These are phyloP conservation scores for Apiotrichum akiyoshidainum DNA, from an alignment of 1,284 basidiomycete species.

Conservation along the genomic window DNA sequence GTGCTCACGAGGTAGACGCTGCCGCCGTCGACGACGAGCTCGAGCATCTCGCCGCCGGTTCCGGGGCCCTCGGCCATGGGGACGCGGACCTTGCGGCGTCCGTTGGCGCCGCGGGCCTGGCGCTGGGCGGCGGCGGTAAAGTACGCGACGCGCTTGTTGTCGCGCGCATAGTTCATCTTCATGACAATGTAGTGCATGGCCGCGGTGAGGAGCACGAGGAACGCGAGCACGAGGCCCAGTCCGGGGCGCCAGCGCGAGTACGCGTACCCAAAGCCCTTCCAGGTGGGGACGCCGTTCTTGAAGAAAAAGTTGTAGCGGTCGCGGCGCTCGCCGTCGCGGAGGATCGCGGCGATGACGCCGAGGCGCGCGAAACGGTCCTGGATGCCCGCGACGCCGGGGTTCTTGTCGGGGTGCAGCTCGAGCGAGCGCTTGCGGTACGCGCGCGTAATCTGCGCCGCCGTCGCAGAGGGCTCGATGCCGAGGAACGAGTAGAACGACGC, in stretches of 20 bases:
- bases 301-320: constrained; percentile 62
- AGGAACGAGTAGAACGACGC: constrained; percentile 88
- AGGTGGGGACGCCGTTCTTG: constrained; percentile 51
- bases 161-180: constrained; percentile 68
- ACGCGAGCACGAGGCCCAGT: constrained; percentile 69
- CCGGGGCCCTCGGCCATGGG: constrained; percentile 43
- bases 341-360: constrained; percentile 76
- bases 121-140: constrained; percentile 63
- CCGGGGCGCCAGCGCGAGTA: constrained; percentile 90
- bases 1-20: constrained; percentile 47
- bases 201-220: constrained; percentile 70
- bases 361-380: constrained; percentile 84
- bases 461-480: constrained; percentile 66
- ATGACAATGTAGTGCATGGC: constrained; percentile 75
- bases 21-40: constrained; percentile 46
- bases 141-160: constrained; percentile 65
- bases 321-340: constrained; percentile 70
- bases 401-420: constrained; percentile 87
- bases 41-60: constrained; percentile 34
- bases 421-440: constrained; percentile 87
- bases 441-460: constrained; percentile 70
- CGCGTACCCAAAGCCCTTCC: constrained; percentile 64
- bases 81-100: constrained; percentile 46
- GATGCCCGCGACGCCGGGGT: constrained; percentile 71
- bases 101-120: constrained; percentile 62